Percentiles rank a stretch among this genome's conserved stretches.
These are phyloP conservation scores for Phaeophleospora eucalypticola DNA, from an alignment of 2,329 filamentous ascomycete genomes.

Conservation along the genomic window DNA sequence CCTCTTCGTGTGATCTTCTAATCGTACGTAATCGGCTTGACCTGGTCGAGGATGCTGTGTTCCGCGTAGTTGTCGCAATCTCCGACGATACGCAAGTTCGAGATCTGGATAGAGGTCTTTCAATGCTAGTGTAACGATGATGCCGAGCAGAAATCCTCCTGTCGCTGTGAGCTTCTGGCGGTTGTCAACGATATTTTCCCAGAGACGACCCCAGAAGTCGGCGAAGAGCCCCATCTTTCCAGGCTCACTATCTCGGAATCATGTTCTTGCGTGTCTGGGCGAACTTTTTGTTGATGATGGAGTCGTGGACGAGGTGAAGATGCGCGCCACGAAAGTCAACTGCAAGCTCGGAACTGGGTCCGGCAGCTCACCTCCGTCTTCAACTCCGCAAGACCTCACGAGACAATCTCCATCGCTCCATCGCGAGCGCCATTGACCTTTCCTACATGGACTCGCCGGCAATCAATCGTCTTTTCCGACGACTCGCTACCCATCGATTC, in stretches of 20 bases:
- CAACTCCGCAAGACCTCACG: slow-evolving; percentile 6
- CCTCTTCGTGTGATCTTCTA: slow-evolving; percentile 29
- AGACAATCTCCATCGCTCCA: background rate
- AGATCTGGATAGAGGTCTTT: slow-evolving; percentile 77
- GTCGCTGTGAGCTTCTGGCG: slow-evolving; percentile 32
- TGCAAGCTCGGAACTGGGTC: background rate
- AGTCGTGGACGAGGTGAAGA: background rate
- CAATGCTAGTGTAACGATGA: slow-evolving; percentile 70
- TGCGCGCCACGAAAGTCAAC: background rate
- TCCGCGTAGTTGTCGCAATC: slow-evolving; percentile 25
- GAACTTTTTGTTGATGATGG: background rate
- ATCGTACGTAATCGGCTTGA: slow-evolving; percentile 27
- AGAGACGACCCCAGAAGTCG: slow-evolving; percentile 25
- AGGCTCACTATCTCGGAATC: background rate
- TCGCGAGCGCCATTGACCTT: background rate
- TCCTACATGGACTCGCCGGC: slow-evolving; percentile 73
- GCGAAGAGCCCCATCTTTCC: slow-evolving; percentile 20
- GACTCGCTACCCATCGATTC: slow-evolving; percentile 71
- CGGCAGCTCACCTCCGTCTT: slow-evolving; percentile 8
- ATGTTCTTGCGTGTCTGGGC: background rate
- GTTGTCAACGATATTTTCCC: slow-evolving; percentile 31
- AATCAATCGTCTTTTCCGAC: slow-evolving; percentile 73
- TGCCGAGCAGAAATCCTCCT: slow-evolving; percentile 64
- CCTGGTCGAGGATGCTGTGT: slow-evolving; percentile 24
- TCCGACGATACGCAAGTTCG: slow-evolving; percentile 58